Evolutionary conservation across 2,329 filamentous ascomycete species (phyloP), one percentile per base, ranked within the genome.

Genomic region (Lasiodiplodia sp.): DNA sequence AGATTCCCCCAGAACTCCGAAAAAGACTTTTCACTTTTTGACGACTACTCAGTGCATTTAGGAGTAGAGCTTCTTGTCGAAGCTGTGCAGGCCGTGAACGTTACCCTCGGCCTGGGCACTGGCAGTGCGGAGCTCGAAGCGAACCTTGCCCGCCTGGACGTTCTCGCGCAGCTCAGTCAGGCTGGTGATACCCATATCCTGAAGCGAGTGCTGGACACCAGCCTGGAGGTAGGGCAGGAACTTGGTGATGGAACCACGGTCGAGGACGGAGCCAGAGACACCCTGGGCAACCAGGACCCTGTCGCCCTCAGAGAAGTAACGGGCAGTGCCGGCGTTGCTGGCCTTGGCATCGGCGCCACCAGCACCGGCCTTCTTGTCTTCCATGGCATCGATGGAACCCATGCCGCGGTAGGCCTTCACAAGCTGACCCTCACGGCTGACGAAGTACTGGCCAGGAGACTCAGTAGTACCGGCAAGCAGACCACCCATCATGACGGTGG

Each of bases 321-420:
- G 91, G 55, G 96, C 96, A 71, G 96, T 98, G 77, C 96, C 96
- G 68, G 96, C 96, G 79, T 98, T 99, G 80, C 84, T 86, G n/a
- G 86, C 84, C 79, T 90, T 89, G 75, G 84, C 83, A 82, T 94
- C 88, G 81, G 89, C 92, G 76, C 85, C 84, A 73, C 91, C 91
- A 69, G 82, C 86, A 67, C 92, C 93, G 12, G 94, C 94, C 87
- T 97, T 97, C 89, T 96, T 97, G 84, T 98, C 95, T 84, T 98
- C 94, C 96, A 99, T 99, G 73, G 96, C 96, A 77, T 97, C 96
- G 79, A 99, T 99, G 82, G 91, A 94, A 73, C 96, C 96, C 96
- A 99, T 99, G 70, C 96, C 96, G 82, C 96, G 92, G 87, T 99
- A 99, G 51, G 96, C 94, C 88, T 99, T 99, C 82, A 99, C 95